These are phyloP conservation scores for Boletus reticuloceps DNA, from an alignment of 768 basidiomycete species.

Conservation along the genomic window DNA sequence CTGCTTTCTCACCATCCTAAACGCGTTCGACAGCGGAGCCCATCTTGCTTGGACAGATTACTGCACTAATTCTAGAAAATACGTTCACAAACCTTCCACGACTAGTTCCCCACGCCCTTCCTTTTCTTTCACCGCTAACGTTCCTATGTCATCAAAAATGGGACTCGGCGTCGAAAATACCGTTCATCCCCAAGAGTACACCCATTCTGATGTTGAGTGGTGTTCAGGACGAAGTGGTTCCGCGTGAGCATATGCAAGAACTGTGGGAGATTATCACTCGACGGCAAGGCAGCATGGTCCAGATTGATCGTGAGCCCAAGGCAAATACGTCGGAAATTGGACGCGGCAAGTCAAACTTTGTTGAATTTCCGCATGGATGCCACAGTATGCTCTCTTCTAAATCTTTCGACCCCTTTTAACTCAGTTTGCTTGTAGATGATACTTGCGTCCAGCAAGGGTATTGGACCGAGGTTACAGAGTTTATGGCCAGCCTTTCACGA, in stretches of 20 bases:
- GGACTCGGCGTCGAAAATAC: conserved; percentile 71
- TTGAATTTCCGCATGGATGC: conserved; percentile 52
- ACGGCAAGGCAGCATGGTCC: conserved; percentile 38
- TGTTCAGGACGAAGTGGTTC: conserved; percentile 50
- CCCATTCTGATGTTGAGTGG: conserved; percentile 88
- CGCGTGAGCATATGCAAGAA: conserved; percentile 53
- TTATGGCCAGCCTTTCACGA: conserved; percentile 33
- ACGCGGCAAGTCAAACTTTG: conserved; percentile 51
- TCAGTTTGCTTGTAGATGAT: conserved; percentile 38
- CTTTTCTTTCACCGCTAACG: conserved; percentile 66
- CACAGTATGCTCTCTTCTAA: conserved; percentile 46
- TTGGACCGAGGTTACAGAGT: conserved; percentile 50
- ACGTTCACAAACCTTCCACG: conserved; percentile 85
- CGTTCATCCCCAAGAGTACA: conserved; percentile 55
- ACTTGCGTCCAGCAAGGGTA: conserved; percentile 56
- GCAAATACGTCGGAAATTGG: conserved; percentile 46
- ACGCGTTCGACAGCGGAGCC: neutral
- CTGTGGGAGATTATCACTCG: conserved; percentile 61
- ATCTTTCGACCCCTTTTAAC: neutral
- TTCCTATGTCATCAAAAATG: conserved; percentile 87
- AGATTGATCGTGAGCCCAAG: conserved; percentile 19
- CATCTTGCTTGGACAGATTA: conserved; percentile 44
- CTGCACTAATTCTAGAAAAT: conserved; percentile 86
- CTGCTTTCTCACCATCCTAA: neutral
- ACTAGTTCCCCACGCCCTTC: conserved; percentile 79